A percentile compares a stretch with the other conserved stretches of the same genome.
Conservation (phyloP, 1,284 basidiomycete species). For the Rhodotorula glutinis region DNA sequence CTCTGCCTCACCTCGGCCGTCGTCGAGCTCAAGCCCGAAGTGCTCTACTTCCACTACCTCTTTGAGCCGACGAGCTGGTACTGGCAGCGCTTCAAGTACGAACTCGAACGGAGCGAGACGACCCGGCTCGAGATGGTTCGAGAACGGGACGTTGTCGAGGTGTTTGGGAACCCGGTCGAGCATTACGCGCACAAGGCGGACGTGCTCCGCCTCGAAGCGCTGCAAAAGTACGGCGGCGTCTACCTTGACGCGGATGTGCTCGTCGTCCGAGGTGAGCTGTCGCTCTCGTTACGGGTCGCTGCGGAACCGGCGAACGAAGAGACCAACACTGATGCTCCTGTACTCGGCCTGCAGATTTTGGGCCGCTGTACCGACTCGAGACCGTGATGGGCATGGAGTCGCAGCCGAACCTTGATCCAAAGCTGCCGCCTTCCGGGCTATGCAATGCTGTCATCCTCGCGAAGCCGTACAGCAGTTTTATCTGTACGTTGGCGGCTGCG, state of each 20-base stretch:
- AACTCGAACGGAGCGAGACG: conserved; percentile 3
- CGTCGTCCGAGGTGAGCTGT: conserved; percentile 19
- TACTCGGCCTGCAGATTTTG: conserved; percentile 22
- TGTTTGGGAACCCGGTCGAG: conserved; percentile 42
- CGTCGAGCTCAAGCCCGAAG: conserved; percentile 18
- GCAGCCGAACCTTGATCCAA: conserved; percentile 34
- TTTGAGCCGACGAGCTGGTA: conserved; percentile 29
- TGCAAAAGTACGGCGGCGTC: conserved; percentile 51
- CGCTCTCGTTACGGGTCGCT: background rate
- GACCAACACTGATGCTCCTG: background rate
- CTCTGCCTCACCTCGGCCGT: conserved; percentile 36
- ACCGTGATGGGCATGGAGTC: conserved; percentile 53
- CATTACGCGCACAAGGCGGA: conserved; percentile 52
- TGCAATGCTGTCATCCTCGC: conserved; percentile 55
- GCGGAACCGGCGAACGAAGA: too few species aligned
- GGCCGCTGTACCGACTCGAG: conserved; percentile 42
- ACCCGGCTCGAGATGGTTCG: conserved; percentile 25
- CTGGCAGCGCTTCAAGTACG: conserved; percentile 26
- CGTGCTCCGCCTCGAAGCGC: conserved; percentile 49
- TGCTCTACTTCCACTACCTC: conserved; percentile 34
- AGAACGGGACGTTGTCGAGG: conserved; percentile 32
- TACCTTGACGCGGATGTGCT: conserved; percentile 53
- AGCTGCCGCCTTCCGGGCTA: conserved; percentile 48
- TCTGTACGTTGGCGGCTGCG: conserved; percentile 33
- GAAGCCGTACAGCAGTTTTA: conserved; percentile 49